A percentile compares a stretch with the other conserved stretches of the same genome.
These are phyloP conservation scores for Pleurotus citrinopileatus DNA, from an alignment of 768 basidiomycete species.

Conservation along the genomic window DNA sequence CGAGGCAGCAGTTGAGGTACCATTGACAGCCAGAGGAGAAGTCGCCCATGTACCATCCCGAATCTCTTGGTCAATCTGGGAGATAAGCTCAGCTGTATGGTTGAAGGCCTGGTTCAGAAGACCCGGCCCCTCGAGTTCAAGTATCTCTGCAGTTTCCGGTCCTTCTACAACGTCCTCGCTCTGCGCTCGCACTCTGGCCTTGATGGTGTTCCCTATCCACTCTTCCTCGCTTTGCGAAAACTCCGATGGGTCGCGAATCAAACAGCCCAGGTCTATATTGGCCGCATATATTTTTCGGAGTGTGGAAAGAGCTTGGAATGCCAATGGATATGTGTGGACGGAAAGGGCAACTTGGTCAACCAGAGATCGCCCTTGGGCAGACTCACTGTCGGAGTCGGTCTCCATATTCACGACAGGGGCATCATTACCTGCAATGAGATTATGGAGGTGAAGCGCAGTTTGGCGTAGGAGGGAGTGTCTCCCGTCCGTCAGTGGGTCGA, in stretches of 20 bases:
- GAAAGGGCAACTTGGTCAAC: slow-evolving; percentile 36
- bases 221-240: slow-evolving; percentile 48
- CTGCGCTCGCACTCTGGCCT: slow-evolving; percentile 25
- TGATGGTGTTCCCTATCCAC: slow-evolving; percentile 45
- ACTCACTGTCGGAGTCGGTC: not conserved
- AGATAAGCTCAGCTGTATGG: slow-evolving; percentile 4
- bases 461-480: slow-evolving; percentile 43
- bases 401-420: slow-evolving; percentile 8
- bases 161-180: slow-evolving; percentile 11
- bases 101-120: slow-evolving; percentile 7
- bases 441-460: slow-evolving; percentile 30
- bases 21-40: slow-evolving; percentile 9
- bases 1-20: too few species aligned
- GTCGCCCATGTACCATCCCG: slow-evolving; percentile 2
- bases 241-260: slow-evolving; percentile 46
- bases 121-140: slow-evolving; percentile 9
- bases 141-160: slow-evolving; percentile 8
- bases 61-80: slow-evolving; percentile 22
- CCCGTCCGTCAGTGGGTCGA: slow-evolving; percentile 46
- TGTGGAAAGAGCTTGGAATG: slow-evolving; percentile 34
- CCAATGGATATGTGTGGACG: slow-evolving; percentile 39
- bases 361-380: slow-evolving; percentile 20
- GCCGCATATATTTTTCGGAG: slow-evolving; percentile 40
- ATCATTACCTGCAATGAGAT: slow-evolving; percentile 11
- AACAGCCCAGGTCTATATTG: slow-evolving; percentile 52